Evolutionary conservation across 1,284 basidiomycete genomes (phyloP).

Genomic region (Trichosporon faecale): DNA sequence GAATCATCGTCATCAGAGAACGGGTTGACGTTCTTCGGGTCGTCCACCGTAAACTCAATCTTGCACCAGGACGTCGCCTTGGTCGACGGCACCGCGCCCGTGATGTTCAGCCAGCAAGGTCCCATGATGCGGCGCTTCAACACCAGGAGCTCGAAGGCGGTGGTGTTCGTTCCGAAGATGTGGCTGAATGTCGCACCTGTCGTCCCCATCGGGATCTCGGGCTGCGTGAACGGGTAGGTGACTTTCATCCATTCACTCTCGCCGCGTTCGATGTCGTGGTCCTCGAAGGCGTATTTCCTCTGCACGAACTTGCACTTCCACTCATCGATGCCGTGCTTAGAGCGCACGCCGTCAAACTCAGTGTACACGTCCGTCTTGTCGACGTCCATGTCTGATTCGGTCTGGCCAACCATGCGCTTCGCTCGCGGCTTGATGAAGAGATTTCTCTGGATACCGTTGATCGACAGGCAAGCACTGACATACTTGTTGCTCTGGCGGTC

Average conservation of each 20-base stretch:
- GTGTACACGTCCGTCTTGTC: conserved; percentile 67
- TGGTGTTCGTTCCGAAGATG: conserved; percentile 90
- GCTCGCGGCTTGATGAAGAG: conserved; percentile 86
- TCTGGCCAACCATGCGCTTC: conserved; percentile 47
- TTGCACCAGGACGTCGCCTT: conserved; percentile 93
- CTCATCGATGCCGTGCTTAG: conserved; percentile 69
- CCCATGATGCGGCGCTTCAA: conserved; percentile 98
- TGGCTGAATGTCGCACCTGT: conserved; percentile 79
- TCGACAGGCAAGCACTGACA: conserved; percentile 82
- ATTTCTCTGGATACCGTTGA: conserved; percentile 84
- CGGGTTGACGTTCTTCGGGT: conserved; percentile 85
- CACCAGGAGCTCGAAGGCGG: conserved; percentile 90
- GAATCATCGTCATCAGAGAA: conserved; percentile 68
- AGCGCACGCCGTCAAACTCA: conserved; percentile 79
- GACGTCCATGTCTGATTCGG: conserved; percentile 72
- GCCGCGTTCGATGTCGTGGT: conserved; percentile 72
- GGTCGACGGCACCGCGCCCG: conserved; percentile 66
- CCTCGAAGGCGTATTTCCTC: conserved; percentile 90
- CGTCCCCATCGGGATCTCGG: conserved; percentile 66
- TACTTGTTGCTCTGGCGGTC: conserved; percentile 67
- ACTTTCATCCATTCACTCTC: conserved; percentile 90
- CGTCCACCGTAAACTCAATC: conserved; percentile 77
- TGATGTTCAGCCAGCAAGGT: conserved; percentile 92
- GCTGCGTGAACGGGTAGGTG: conserved; percentile 74
- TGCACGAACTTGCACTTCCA: conserved; percentile 90